Conservation (phyloP, 1,284 basidiomycete genomes). For the Ustilago xerochloae region DNA sequence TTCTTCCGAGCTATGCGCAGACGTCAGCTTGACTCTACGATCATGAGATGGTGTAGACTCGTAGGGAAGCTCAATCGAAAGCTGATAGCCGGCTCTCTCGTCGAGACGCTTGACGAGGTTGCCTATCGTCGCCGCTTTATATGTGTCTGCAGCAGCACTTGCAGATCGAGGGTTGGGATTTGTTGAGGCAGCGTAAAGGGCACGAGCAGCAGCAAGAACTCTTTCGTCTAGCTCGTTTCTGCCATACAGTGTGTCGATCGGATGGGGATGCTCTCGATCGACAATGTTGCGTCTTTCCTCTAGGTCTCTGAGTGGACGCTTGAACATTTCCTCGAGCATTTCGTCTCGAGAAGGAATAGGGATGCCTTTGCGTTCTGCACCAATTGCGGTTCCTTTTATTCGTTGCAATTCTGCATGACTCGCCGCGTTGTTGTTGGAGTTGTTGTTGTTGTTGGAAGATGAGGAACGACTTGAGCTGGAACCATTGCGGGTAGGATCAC, state of each 20-base stretch:
- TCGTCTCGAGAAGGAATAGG: conserved; percentile 48
- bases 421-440: neutral
- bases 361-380: conserved; percentile 39
- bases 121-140: conserved; percentile 23
- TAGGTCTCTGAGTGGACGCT: conserved; percentile 39
- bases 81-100: conserved; percentile 42
- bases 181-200: conserved; percentile 29
- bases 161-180: conserved; percentile 1
- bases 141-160: conserved; percentile 9
- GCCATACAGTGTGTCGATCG: conserved; percentile 55
- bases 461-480: no score
- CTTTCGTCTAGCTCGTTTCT: conserved; percentile 61
- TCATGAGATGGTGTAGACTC: conserved; percentile 52
- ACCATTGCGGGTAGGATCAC: conserved; percentile 15
- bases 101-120: conserved; percentile 37
- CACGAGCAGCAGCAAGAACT: conserved; percentile 51
- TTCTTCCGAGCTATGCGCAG: conserved; percentile 46
- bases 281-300: conserved; percentile 30
- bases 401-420: conserved; percentile 41
- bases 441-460: neutral
- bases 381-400: conserved; percentile 45
- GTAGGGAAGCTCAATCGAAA: conserved; percentile 64
- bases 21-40: conserved; percentile 54
- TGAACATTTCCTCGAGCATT: conserved; percentile 53
- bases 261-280: conserved; percentile 56